A percentile compares a stretch with the other conserved stretches of the same genome.
These are phyloP conservation scores for Fusarium denticulatum DNA, from an alignment of 2,329 filamentous ascomycete species.

Conservation along the genomic window DNA sequence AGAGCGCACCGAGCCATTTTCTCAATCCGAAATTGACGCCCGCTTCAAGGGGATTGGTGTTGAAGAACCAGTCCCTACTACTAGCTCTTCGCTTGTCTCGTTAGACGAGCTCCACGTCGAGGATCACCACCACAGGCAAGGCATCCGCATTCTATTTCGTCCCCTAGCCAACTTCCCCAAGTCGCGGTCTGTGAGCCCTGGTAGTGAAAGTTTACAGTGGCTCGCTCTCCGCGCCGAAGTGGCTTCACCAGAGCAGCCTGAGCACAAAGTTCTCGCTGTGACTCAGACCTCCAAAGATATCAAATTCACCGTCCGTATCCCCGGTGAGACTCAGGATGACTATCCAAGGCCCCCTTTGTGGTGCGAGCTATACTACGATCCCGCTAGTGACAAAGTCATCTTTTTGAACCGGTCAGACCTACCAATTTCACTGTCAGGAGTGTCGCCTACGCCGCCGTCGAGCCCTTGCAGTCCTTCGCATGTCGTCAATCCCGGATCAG, in stretches of 20 bases:
- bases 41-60: slow-evolving; percentile 59
- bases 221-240: slow-evolving; percentile 65
- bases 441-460: slow-evolving; percentile 53
- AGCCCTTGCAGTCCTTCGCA: slow-evolving; percentile 56
- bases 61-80: slow-evolving; percentile 53
- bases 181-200: slow-evolving; percentile 65
- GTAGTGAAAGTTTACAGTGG: slow-evolving; percentile 66
- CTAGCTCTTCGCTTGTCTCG: slow-evolving; percentile 57
- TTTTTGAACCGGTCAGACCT: slow-evolving; percentile 65
- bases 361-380: slow-evolving; percentile 70
- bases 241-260: slow-evolving; percentile 61
- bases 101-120: slow-evolving; percentile 63
- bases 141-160: slow-evolving; percentile 67
- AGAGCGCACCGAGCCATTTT: slow-evolving; percentile 68
- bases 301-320: slow-evolving; percentile 68
- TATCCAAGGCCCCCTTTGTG: slow-evolving; percentile 60
- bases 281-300: slow-evolving; percentile 69
- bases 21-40: slow-evolving; percentile 64
- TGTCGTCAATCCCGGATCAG: slow-evolving; percentile 56
- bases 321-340: slow-evolving; percentile 57
- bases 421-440: slow-evolving; percentile 60
- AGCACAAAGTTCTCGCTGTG: slow-evolving; percentile 67
- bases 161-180: slow-evolving; percentile 62
- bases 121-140: slow-evolving; percentile 63
- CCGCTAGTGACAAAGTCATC: slow-evolving; percentile 66